These are phyloP conservation scores for Chamaecrista fasciculata DNA, from an alignment of 306 rosid genomes.

Conservation along the genomic window DNA sequence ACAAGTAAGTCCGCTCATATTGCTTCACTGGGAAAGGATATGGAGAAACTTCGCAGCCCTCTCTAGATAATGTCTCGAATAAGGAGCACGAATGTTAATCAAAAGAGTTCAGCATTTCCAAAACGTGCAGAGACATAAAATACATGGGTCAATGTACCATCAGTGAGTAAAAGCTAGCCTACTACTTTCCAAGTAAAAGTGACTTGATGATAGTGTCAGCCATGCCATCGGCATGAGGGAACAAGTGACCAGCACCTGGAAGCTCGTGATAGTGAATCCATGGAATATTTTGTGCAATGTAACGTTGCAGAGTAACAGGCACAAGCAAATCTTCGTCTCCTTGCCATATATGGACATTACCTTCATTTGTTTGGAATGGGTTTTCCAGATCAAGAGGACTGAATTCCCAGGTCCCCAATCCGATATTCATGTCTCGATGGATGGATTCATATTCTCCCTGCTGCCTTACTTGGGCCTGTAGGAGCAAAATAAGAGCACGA, in stretches of 20 bases:
- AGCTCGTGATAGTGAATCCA: constrained; percentile 73
- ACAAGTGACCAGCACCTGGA: constrained; percentile 61
- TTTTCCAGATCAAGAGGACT: constrained; percentile 65
- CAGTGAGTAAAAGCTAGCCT: neutral
- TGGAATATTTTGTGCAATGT: constrained; percentile 55
- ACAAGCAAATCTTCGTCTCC: constrained; percentile 64
- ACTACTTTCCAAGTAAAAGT: constrained; percentile 37
- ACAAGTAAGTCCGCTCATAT: neutral
- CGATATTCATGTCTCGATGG: constrained; percentile 49
- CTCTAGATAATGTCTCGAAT: neutral
- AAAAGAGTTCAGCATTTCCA: constrained; percentile 12
- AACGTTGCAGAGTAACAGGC: constrained; percentile 50
- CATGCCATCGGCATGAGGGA: constrained; percentile 49
- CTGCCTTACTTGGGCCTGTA: constrained; percentile 48
- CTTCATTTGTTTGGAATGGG: constrained; percentile 56
- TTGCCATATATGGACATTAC: constrained; percentile 70
- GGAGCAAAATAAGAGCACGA: neutral
- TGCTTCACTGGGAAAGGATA: neutral
- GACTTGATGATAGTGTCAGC: constrained; percentile 41
- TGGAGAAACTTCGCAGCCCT: neutral
- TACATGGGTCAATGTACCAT: neutral
- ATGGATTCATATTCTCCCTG: constrained; percentile 57
- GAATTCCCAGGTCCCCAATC: constrained; percentile 72
- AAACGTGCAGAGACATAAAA: neutral
- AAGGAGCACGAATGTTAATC: neutral